These are phyloP conservation scores for Phaffomyces thermotolerans DNA, from an alignment of 805 yeast genomes.

Conservation along the genomic window DNA sequence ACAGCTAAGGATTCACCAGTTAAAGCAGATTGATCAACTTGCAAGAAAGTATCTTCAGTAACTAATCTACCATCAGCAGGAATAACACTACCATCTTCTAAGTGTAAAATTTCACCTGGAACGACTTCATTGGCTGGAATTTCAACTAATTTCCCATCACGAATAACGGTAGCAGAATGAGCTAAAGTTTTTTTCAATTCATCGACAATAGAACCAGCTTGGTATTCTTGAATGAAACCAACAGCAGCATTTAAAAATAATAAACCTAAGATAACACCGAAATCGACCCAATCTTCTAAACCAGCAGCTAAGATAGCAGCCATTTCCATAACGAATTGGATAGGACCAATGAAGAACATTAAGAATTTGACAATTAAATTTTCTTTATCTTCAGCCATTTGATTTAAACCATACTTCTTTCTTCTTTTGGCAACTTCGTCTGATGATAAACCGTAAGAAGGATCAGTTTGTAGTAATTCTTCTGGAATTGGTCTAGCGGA, in stretches of 20 bases:
- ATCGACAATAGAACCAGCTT: slow-evolving; percentile 96
- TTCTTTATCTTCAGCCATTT: slow-evolving; percentile 86
- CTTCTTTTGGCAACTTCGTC: slow-evolving; percentile 79
- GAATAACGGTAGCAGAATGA: slow-evolving; percentile 76
- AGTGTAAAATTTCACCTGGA: slow-evolving; percentile 89
- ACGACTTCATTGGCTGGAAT: slow-evolving; percentile 79
- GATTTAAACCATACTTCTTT: slow-evolving; percentile 85
- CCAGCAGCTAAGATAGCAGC: slow-evolving; percentile 95
- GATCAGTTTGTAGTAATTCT: slow-evolving; percentile 77
- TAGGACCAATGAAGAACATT: slow-evolving; percentile 90
- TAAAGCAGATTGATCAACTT: slow-evolving; percentile 93
- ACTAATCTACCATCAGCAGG: slow-evolving; percentile 92
- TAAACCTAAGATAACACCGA: slow-evolving; percentile 92
- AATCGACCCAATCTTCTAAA: slow-evolving; percentile 97
- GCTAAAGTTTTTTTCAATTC: slow-evolving; percentile 94
- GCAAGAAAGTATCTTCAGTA: slow-evolving; percentile 78
- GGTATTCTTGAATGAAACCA: slow-evolving; percentile 96
- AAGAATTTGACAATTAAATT: slow-evolving; percentile 71
- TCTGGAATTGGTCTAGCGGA: slow-evolving; percentile 79
- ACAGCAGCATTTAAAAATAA: slow-evolving; percentile 82
- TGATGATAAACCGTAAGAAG: slow-evolving; percentile 62
- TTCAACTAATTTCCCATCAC: slow-evolving; percentile 75
- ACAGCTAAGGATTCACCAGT: slow-evolving; percentile 97
- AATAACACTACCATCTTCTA: slow-evolving; percentile 89
- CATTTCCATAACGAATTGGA: slow-evolving; percentile 96